These are phyloP conservation scores for Kondoa malvinella DNA, from an alignment of 768 basidiomycete species.

Conservation along the genomic window DNA sequence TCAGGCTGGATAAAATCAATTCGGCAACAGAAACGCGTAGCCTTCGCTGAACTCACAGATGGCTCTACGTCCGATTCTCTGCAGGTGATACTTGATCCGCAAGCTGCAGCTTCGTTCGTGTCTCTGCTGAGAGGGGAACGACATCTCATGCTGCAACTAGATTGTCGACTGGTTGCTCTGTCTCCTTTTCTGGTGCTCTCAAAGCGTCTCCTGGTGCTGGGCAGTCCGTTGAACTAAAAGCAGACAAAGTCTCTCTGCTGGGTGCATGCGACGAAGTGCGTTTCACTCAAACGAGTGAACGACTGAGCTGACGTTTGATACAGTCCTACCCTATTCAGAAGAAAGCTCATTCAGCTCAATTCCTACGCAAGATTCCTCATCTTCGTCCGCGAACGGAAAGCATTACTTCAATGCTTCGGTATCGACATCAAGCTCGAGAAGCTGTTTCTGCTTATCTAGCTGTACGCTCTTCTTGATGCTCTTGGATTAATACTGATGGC, in stretches of 20 bases:
- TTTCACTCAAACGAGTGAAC: not conserved
- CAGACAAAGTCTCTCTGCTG: slow-evolving; percentile 17
- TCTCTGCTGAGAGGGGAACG: not conserved
- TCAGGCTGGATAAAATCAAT: slow-evolving; percentile 24
- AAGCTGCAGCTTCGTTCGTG: slow-evolving; percentile 12
- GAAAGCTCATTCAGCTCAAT: slow-evolving; percentile 56
- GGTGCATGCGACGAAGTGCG: slow-evolving; percentile 21
- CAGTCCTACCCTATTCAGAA: slow-evolving; percentile 87
- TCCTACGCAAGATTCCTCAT: slow-evolving; percentile 70
- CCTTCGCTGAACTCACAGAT: slow-evolving; percentile 25
- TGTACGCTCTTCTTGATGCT: slow-evolving; percentile 42
- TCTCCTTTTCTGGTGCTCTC: slow-evolving; percentile 18
- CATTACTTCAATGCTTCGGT: slow-evolving; percentile 55
- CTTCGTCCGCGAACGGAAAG: slow-evolving; percentile 63
- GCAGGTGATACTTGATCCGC: slow-evolving; percentile 24
- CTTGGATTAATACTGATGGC: slow-evolving; percentile 34
- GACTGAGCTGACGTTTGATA: not conserved
- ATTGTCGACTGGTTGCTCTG: slow-evolving; percentile 16
- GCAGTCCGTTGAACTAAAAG: slow-evolving; percentile 20
- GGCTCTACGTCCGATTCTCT: slow-evolving; percentile 15
- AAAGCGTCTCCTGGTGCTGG: slow-evolving; percentile 16
- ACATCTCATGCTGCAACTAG: not conserved
- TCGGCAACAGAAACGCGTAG: slow-evolving; percentile 24
- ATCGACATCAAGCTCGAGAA: slow-evolving; percentile 38
- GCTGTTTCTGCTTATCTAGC: not conserved